These are phyloP conservation scores for Trametes gibbosa DNA, from an alignment of 768 basidiomycete genomes.

Conservation along the genomic window DNA sequence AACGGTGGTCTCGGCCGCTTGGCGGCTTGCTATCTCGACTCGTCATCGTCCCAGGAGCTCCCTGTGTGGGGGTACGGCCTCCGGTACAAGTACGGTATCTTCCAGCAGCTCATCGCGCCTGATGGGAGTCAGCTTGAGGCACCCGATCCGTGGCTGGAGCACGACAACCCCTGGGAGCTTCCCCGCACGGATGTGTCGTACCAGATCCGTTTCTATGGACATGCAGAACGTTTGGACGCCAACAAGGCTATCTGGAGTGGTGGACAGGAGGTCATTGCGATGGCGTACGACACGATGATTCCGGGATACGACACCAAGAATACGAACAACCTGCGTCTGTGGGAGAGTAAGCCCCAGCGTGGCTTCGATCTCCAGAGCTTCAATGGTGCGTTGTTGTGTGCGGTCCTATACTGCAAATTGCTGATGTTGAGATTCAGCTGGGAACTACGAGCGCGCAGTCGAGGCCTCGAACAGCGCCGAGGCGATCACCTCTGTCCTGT, in stretches of 20 bases:
- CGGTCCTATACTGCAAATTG: neutral
- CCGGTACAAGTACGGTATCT: slow-evolving; percentile 93
- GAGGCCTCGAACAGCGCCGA: slow-evolving; percentile 87
- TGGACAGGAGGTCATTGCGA: slow-evolving; percentile 90
- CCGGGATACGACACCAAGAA: slow-evolving; percentile 83
- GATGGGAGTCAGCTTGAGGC: slow-evolving; percentile 83
- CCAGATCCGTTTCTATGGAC: slow-evolving; percentile 87
- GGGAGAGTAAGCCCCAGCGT: slow-evolving; percentile 84
- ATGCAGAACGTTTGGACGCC: slow-evolving; percentile 63
- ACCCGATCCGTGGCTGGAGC: slow-evolving; percentile 89
- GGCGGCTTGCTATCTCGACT: slow-evolving; percentile 96
- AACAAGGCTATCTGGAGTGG: slow-evolving; percentile 76
- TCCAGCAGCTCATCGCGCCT: slow-evolving; percentile 87
- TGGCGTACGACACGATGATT: slow-evolving; percentile 94
- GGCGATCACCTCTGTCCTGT: slow-evolving; percentile 92
- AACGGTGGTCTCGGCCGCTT: slow-evolving; percentile 95
- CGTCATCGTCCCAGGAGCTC: slow-evolving; percentile 84
- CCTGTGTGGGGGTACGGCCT: slow-evolving; percentile 96
- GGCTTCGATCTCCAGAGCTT: slow-evolving; percentile 94
- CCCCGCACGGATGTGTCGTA: slow-evolving; percentile 82
- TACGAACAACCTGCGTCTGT: slow-evolving; percentile 85
- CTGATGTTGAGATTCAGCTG: slow-evolving; percentile 69
- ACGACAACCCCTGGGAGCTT: slow-evolving; percentile 88
- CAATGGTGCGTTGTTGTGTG: slow-evolving; percentile 58
- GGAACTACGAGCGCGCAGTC: slow-evolving; percentile 89